Base-by-base conservation (phyloP, 176 grass and related monocot genomes). In the Oryza meyeriana region DNA sequence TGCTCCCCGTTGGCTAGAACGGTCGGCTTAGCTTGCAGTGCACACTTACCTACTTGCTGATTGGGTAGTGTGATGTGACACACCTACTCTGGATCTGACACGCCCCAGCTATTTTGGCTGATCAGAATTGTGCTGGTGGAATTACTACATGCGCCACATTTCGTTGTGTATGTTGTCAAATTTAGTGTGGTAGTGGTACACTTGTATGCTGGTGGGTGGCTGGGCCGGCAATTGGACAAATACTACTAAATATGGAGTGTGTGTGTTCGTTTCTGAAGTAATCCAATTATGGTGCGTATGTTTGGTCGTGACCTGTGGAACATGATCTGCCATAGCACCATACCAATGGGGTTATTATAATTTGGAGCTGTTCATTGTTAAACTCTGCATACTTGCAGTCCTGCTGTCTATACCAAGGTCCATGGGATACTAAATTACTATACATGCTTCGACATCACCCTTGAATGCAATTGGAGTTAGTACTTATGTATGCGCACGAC, bases 21-120 rank as follows among this genome's bases (percentile, higher is more conserved):
- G 18, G 10, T 52, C 24, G 12, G 26, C 57, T 68, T 64, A 75
- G 47, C 78, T 81, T 83, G 62, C 38, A 50, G 48, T 84, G 9
- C 39, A 79, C 81, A n/a, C n/a, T 75, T 36, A 72, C 22, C 80
- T 61, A 72, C 55, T 3, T 59, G 22, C 42, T 65, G 27, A 73
- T 67, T 25, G 34, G 20, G 2, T 10, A 55, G 81, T 75, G 13
- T 6, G 25, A 13, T 82, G 39, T 26, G 25, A 42, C 67, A 28
- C 67, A 40, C 58, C 18, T 13, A 66, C 50, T 1, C 22, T 44
- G 38, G 78, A 81, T 75, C 64, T 81, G 52, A 40, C 13, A 30
- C 17, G 0, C 0, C 0, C 14, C 47, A 38, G 22, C 18, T 25
- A 39, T 30, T 55, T 83, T 55, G 22, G 3, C 71, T 47, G 16